Base-by-base conservation (phyloP, 352 stramenopile genomes). In the Paralagenidium karlingii region DNA sequence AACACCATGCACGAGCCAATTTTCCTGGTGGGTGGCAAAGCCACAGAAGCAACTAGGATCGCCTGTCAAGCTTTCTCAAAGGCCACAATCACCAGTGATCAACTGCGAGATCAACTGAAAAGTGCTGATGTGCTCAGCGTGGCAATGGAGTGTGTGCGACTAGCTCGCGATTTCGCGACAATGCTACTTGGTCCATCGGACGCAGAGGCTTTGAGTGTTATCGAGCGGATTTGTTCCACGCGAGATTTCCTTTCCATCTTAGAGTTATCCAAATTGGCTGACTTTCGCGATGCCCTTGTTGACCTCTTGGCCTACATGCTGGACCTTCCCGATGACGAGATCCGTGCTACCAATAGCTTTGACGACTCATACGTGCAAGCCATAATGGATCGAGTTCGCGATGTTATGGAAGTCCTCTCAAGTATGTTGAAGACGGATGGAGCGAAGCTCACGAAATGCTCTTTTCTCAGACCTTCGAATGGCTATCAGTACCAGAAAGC, bases 271-370 rank as follows among this genome's bases (percentile, higher is more conserved):
- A 59, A 78, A 31, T 43, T 89, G 15, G 58, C 68, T 3, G 51
- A 65, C 21, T 49, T 92, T 9, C 49, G 58, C 1, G 68, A 88
- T 9, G 68, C 84, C 30, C 51, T 83, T 11, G 71, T 88, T 0
- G 77, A 90, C 18, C 47, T 92, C 9, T 45, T 92, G 3, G 70
- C 68, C 3, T 60, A 63, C 3, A 77, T 92, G 11, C 49, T 92
- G 8, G 79, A 92, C 46, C 63, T 92, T 49, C 79, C 79, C 0
- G 79, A 92, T 32, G 68, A 85, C 20, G 57, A n/a, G n/a, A n/a
- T n/a, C n/a, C n/a, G n/a, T n/a, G n/a, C n/a, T n/a, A n/a, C n/a
- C n/a, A n/a, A n/a, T n/a, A n/a, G n/a, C n/a, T n/a, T n/a, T n/a
- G n/a, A n/a, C n/a, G n/a, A n/a, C n/a, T n/a, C n/a, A n/a, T n/a